These are phyloP conservation scores for Tritrichomonas foetus DNA, from an alignment of 208 protist species.

Conservation along the genomic window DNA sequence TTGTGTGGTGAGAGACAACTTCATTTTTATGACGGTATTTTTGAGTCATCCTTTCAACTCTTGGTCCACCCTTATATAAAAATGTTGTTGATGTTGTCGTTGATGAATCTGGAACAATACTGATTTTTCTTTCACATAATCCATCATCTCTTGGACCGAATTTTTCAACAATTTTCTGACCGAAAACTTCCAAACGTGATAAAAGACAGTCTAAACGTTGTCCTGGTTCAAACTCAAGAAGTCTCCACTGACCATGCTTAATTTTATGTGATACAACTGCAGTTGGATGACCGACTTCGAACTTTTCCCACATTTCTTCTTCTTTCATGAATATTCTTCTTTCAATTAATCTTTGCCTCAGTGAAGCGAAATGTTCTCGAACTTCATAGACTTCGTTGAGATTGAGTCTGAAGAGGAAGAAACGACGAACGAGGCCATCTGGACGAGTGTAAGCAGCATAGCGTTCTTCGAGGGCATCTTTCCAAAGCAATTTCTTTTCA, in stretches of 20 bases:
- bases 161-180: constrained; percentile 23
- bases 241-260: neutral
- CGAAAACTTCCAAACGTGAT: neutral
- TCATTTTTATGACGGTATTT: neutral
- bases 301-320: constrained; percentile 18
- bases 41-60: neutral
- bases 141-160: constrained; percentile 20
- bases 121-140: constrained; percentile 1
- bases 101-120: neutral
- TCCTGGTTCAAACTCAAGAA: neutral
- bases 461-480: neutral
- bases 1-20: neutral
- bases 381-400: neutral
- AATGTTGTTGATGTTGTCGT: neutral
- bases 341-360: neutral
- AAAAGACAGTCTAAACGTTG: neutral
- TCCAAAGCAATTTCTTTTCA: neutral
- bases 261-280: neutral
- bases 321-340: neutral
- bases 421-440: neutral
- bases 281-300: neutral
- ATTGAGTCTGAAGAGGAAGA: neutral
- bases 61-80: neutral
- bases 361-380: neutral
- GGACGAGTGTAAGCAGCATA: constrained; percentile 22